These are phyloP conservation scores for Didymella sp. DNA, from an alignment of 2,329 filamentous ascomycete genomes.

Conservation along the genomic window DNA sequence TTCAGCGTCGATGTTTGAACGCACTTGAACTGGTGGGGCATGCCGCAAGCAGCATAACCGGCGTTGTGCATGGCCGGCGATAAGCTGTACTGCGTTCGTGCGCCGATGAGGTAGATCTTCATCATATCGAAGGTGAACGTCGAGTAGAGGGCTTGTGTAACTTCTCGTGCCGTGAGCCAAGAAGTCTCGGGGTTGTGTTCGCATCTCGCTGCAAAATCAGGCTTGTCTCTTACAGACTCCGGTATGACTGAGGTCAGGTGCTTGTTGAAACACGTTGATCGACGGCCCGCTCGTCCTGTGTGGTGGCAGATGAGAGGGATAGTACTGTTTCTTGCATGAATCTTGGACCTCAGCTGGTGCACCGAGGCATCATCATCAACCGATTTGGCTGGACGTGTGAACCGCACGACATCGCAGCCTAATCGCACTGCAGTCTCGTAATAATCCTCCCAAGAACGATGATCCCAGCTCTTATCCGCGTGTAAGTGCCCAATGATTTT, in stretches of 20 bases:
- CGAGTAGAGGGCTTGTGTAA: conserved; percentile 70
- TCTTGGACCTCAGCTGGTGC: conserved; percentile 60
- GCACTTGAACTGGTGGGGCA: conserved; percentile 72
- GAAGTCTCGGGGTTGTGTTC: conserved; percentile 50
- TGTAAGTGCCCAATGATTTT: conserved; percentile 67
- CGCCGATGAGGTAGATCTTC: conserved; percentile 77
- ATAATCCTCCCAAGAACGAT: conserved; percentile 61
- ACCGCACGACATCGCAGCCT: conserved; percentile 68
- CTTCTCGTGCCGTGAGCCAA: conserved; percentile 66
- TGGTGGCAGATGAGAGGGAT: conserved; percentile 70
- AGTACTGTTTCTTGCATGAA: conserved; percentile 54
- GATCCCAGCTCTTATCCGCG: conserved; percentile 62
- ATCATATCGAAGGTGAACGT: conserved; percentile 73
- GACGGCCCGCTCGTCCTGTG: conserved; percentile 66
- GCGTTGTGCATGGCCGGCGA: conserved; percentile 81
- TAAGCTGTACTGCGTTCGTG: conserved; percentile 73
- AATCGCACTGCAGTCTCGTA: conserved; percentile 65
- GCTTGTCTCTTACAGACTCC: conserved; percentile 50
- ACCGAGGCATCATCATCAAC: conserved; percentile 70
- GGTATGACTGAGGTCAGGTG: conserved; percentile 68
- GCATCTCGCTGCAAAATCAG: conserved; percentile 48
- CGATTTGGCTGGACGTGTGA: conserved; percentile 64
- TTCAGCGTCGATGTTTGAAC: conserved; percentile 68
- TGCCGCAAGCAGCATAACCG: conserved; percentile 70
- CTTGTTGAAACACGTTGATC: conserved; percentile 71